Base-by-base conservation (phyloP, 805 yeast genomes). In the Sugiyamaella smithiae region DNA sequence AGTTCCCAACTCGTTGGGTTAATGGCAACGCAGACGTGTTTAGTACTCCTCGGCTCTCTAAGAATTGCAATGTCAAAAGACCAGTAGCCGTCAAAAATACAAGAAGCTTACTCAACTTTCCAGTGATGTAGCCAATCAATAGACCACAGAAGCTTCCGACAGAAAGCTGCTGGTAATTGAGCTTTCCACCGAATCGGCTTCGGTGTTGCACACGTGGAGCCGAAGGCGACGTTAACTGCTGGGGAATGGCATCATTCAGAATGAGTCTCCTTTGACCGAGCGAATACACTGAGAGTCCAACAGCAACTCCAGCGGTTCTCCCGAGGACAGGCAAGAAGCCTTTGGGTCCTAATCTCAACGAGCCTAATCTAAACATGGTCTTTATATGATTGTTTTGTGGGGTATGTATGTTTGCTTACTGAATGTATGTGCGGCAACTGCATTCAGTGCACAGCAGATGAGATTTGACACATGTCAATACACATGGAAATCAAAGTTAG, bases 141-240 rank as follows among this genome's bases (percentile, higher is more conserved):
- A 82, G 67, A 0, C 88, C 88, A 5, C 79, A 68, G 59, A 82
- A 68, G 1, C 85, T 78, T 4, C 88, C 88, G 50, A 80, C 65
- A 12, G 85, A 74, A 57, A 83, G 67, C 57, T 83, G 84, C 57
- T 76, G 75, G 59, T 82, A 83, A 64, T 79, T 77, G 54, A 82
- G 65, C 48, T 63, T 68, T 2, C 58, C 58, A 9, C 55, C 56
- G 17, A 56, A 43, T 5, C 57, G 48, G 4, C 50, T 31, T 37
- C 43, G 31, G 24, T 19, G 38, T 19, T 16, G 22, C 16, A 35
- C 20, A 11, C 22, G 38, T 12, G n/a, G n/a, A 11, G 12, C 20
- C 22, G 6, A 19, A 19, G 22, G 19, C 22, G 38, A 12, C 12
- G 5, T 5, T 12, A 19, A 5, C 20, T 14, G 22, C 16, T 35